These are phyloP conservation scores for Trifolium dubium DNA, from an alignment of 306 rosid species.

Conservation along the genomic window DNA sequence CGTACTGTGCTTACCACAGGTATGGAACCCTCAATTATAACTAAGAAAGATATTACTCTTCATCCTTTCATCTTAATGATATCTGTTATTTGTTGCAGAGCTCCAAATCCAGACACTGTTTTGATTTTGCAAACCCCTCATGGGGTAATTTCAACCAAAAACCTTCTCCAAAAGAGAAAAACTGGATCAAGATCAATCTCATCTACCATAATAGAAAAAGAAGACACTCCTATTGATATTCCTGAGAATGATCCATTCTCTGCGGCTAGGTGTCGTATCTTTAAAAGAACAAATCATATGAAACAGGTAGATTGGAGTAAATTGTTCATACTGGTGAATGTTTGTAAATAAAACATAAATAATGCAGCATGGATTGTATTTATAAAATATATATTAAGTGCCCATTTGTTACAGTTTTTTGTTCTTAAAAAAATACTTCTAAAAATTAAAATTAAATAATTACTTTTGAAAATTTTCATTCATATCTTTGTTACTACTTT, in stretches of 20 bases:
- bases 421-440: background rate
- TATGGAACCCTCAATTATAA: slow-evolving; percentile 48
- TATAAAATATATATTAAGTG: slow-evolving; percentile 22
- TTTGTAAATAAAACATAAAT: slow-evolving; percentile 30
- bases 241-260: slow-evolving; percentile 78
- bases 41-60: slow-evolving; percentile 1
- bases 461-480: background rate
- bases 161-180: slow-evolving; percentile 86
- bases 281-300: slow-evolving; percentile 67
- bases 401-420: background rate
- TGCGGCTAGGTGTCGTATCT: slow-evolving; percentile 87
- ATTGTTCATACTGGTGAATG: slow-evolving; percentile 18
- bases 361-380: slow-evolving; percentile 32
- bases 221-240: slow-evolving; percentile 63
- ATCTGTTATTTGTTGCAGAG: slow-evolving; percentile 63
- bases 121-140: slow-evolving; percentile 90
- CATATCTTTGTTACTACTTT: background rate
- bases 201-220: slow-evolving; percentile 62
- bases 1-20: slow-evolving; percentile 99
- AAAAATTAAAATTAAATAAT: too few species aligned
- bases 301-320: slow-evolving; percentile 69
- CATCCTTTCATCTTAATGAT: slow-evolving; percentile 42
- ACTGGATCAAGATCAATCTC: slow-evolving; percentile 89
- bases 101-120: slow-evolving; percentile 97
- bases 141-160: slow-evolving; percentile 91